Percentiles rank a stretch among this genome's conserved stretches.
These are phyloP conservation scores for Thermomyces lanuginosus DNA, from an alignment of 2,329 filamentous ascomycete genomes.

Conservation along the genomic window DNA sequence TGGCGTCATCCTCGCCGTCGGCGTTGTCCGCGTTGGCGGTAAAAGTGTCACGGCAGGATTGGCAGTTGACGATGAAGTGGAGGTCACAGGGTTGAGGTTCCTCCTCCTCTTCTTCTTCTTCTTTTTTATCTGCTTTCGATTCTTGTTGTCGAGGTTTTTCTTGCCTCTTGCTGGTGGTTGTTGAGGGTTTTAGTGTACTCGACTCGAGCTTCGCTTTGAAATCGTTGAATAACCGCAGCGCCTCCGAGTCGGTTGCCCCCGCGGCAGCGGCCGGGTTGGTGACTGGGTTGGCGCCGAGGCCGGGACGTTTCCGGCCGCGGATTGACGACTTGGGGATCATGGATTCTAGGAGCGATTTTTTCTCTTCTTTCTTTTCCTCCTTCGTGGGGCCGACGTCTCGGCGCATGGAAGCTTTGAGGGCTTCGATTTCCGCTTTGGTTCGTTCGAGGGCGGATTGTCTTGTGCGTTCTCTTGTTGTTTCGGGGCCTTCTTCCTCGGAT, in stretches of 20 bases:
- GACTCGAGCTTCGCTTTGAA: slow-evolving; percentile 63
- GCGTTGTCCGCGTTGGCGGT: slow-evolving; percentile 32
- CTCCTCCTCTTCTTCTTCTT: slow-evolving; percentile 29
- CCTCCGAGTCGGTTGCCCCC: slow-evolving; percentile 37
- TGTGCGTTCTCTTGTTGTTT: too few relatives aligned
- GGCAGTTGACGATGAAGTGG: slow-evolving; percentile 90
- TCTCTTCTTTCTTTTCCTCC: slow-evolving; percentile 17
- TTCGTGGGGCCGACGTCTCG: slow-evolving; percentile 23
- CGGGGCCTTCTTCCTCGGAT: slow-evolving; percentile 11
- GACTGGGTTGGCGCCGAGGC: slow-evolving; percentile 20
- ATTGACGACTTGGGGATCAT: slow-evolving; percentile 34
- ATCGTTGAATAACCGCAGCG: slow-evolving; percentile 55
- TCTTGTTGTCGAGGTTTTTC: slow-evolving; percentile 1
- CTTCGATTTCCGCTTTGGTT: slow-evolving; percentile 31
- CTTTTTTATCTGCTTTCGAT: slow-evolving; percentile 7
- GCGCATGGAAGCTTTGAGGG: slow-evolving; percentile 33
- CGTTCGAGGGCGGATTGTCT: slow-evolving; percentile 23
- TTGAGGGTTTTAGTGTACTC: slow-evolving; percentile 13
- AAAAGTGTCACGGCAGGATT: slow-evolving; percentile 62
- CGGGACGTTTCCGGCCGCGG: slow-evolving; percentile 29
- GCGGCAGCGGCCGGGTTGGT: slow-evolving; percentile 15
- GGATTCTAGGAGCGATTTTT: slow-evolving; percentile 32
- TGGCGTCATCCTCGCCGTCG: slow-evolving; percentile 33
- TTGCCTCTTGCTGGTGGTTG: slow-evolving; percentile 6
- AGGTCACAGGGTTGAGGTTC: slow-evolving; percentile 73